Evolutionary conservation across 2,329 filamentous ascomycete genomes (phyloP).

Genomic region (Colletotrichum noveboracense): DNA sequence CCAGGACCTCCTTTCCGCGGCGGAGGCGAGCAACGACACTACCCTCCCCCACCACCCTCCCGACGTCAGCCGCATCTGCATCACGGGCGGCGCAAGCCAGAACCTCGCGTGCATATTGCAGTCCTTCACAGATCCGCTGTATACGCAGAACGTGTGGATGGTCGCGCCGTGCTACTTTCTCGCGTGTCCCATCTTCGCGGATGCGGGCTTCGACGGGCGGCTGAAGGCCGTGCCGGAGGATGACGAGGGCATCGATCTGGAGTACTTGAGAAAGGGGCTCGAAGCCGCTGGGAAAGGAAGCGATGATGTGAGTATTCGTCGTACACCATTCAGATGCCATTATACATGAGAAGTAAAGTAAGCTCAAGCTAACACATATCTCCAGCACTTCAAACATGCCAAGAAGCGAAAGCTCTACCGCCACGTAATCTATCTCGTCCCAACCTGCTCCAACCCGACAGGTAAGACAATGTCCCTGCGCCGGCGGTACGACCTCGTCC

Average conservation of each 20-base stretch:
- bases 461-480: conserved; percentile 79
- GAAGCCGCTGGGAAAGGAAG: conserved; percentile 5
- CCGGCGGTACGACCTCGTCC: conserved; percentile 72
- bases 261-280: conserved; percentile 56
- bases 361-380: background rate
- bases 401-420: conserved; percentile 74
- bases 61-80: conserved; percentile 69
- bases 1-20: background rate
- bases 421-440: conserved; percentile 87
- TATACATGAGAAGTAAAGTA: background rate
- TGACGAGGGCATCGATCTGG: conserved; percentile 76
- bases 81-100: conserved; percentile 87
- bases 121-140: conserved; percentile 79
- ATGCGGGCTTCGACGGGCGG: conserved; percentile 73
- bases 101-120: conserved; percentile 78
- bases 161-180: conserved; percentile 84
- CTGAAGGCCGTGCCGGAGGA: conserved; percentile 78
- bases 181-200: conserved; percentile 85
- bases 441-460: conserved; percentile 88
- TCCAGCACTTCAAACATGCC: conserved; percentile 12
- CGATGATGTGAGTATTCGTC: background rate
- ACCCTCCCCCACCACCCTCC: conserved; percentile 21
- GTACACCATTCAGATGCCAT: too few relatives aligned
- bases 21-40: background rate
- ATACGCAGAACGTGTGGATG: conserved; percentile 80